Percentiles rank a stretch among this genome's conserved stretches.
Conservation (phyloP, 2,329 filamentous ascomycete genomes). For the Emericellopsis cladophorae region DNA sequence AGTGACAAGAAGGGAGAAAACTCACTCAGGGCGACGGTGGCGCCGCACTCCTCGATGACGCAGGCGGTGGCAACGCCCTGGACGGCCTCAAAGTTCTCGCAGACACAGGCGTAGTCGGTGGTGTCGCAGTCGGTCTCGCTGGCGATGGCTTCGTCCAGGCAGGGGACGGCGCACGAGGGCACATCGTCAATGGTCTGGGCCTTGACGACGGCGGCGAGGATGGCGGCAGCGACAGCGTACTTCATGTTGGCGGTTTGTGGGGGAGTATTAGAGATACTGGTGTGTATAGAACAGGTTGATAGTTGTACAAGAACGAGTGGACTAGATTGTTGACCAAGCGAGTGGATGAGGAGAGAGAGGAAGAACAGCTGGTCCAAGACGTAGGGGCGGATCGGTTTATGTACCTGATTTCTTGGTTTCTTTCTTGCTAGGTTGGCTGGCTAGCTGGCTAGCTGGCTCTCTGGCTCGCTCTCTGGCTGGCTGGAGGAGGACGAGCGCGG, state of each 20-base stretch:
- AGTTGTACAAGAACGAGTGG: constrained; percentile 5
- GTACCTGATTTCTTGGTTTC: background rate
- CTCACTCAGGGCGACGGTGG: constrained; percentile 24
- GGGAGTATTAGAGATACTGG: constrained; percentile 2
- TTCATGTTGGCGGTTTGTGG: constrained; percentile 20
- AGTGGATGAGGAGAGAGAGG: constrained; percentile 3
- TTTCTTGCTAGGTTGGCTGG: background rate
- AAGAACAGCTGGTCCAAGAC: background rate
- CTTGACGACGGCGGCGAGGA: constrained; percentile 18
- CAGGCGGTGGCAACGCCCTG: constrained; percentile 18
- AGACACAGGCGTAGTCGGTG: constrained; percentile 21
- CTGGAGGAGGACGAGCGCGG: no score
- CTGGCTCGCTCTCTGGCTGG: no score
- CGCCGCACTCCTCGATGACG: constrained; percentile 21
- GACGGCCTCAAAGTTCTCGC: constrained; percentile 18
- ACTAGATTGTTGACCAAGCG: constrained; percentile 2
- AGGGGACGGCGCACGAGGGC: constrained; percentile 23
- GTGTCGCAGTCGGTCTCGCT: constrained; percentile 16
- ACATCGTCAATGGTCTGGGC: constrained; percentile 21
- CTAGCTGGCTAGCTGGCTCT: no score
- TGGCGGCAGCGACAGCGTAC: constrained; percentile 18
- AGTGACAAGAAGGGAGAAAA: constrained; percentile 3
- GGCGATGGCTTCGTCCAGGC: constrained; percentile 18
- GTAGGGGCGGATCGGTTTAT: background rate
- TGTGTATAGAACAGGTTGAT: constrained; percentile 3